These are phyloP conservation scores for Fraxinus platypoda DNA, from an alignment of 305 asterid species.

Conservation along the genomic window DNA sequence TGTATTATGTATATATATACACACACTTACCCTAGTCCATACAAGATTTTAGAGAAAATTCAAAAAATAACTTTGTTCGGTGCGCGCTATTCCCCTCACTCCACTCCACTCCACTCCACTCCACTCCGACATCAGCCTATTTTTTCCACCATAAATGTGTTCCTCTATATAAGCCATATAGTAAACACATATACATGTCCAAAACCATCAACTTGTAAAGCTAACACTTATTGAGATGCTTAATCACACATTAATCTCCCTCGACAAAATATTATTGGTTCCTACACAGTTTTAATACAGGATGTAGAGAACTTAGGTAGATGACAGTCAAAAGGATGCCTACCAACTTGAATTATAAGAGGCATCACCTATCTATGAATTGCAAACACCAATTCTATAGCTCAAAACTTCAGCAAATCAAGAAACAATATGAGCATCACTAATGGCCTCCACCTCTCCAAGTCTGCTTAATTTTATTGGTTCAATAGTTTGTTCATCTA, in stretches of 20 bases:
- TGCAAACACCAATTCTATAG: background rate
- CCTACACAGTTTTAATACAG: background rate
- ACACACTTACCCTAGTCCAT: too few species aligned
- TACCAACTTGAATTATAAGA: background rate
- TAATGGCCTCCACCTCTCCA: background rate
- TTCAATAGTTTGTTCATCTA: background rate
- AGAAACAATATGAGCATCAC: background rate
- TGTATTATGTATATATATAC: too few species aligned
- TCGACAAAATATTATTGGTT: background rate
- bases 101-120: too few species aligned
- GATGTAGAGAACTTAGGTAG: background rate
- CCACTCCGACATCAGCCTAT: too few species aligned
- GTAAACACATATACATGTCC: background rate
- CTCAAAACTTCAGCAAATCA: background rate
- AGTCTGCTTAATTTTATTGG: background rate
- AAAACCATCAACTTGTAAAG: background rate
- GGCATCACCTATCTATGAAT: background rate
- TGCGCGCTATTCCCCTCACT: too few species aligned
- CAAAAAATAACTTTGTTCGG: too few species aligned
- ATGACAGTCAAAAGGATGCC: background rate
- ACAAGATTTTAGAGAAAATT: too few species aligned
- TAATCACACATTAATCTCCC: background rate
- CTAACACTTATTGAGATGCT: background rate
- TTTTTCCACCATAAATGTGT: too few species aligned
- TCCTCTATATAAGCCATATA: too few species aligned